Base-by-base conservation (phyloP, 805 yeast species). In the Candida andamanensis region DNA sequence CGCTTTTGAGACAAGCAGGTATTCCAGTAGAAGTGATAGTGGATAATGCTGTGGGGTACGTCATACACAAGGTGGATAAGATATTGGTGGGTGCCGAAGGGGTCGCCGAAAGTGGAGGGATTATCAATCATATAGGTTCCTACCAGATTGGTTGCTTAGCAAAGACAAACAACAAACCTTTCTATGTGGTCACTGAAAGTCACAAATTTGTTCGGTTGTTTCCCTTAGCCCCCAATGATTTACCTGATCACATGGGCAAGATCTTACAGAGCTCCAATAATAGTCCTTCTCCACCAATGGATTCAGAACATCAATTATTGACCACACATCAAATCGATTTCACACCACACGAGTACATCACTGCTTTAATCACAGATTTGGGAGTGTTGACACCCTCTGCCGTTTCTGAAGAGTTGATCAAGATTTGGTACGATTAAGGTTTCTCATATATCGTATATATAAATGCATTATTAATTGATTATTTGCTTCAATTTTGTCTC, bases 61-160 rank as follows among this genome's bases (percentile, higher is more conserved):
- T 87, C 23, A 79, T 92, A 37, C 89, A 86, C 55, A 83, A 84
- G 55, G 87, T 89, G 10, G 95, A 90, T 61, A 90, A 92, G 58
- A 84, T 92, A 4, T 74, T 92, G 43, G 92, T 92, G 44, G 99
- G 99, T 34, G 98, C 98, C 1, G 98, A 92, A 60, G 99, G 99
- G 45, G 99, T 92, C 3, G 95, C 95, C 3, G 99, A 92, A 63
- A 82, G 94, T 54, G 99, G 99, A 35, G 99, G 99, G 20, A 86
- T 94, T 29, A 90, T 92, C 45, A 92, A 92, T 58, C 89, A 84
- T 45, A 80, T 92, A 40, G 99, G 99, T 5, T 80, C 95, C 2
- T 92, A 85, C 58, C 96, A 92, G 50, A 81, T 90, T 29, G 97
- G 97, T 24, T 90, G 92, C 28, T 63, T 92, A 37, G 95, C 97